A percentile compares a stretch with the other conserved stretches of the same genome.
These are phyloP conservation scores for Diaporthe amygdali DNA, from an alignment of 2,329 filamentous ascomycete genomes.

Conservation along the genomic window DNA sequence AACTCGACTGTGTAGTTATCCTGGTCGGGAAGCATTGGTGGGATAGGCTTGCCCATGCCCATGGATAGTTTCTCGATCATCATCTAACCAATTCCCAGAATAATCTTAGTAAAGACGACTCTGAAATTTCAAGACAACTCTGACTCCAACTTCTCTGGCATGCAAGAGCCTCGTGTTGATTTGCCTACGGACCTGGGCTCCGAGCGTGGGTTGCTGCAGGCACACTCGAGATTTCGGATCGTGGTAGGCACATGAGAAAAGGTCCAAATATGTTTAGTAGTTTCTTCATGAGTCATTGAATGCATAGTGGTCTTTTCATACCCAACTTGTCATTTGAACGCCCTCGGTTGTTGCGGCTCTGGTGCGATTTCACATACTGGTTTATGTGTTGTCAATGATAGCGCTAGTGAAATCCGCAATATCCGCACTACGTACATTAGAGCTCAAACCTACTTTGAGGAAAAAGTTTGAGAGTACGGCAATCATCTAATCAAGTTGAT, in stretches of 20 bases:
- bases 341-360: constrained; percentile 4
- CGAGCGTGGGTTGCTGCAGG: background rate
- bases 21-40: constrained; percentile 57
- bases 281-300: background rate
- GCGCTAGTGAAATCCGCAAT: constrained; percentile 11
- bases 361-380: background rate
- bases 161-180: background rate
- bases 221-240: background rate
- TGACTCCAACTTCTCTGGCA: background rate
- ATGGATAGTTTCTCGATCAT: constrained; percentile 15
- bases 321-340: background rate
- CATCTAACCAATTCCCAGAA: no score
- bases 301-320: background rate
- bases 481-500: background rate
- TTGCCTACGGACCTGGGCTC: background rate
- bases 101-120: background rate
- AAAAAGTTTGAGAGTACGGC: background rate
- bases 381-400: background rate
- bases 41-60: constrained; percentile 62
- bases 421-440: background rate
- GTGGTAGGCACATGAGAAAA: no score
- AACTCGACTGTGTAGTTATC: constrained; percentile 67
- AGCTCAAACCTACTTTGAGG: background rate
- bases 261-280: no score
- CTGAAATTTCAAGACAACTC: background rate